Percentiles rank a stretch among this genome's conserved stretches.
Conservation (phyloP, 164 flowering plant species). For the Aristolochia contorta region DNA sequence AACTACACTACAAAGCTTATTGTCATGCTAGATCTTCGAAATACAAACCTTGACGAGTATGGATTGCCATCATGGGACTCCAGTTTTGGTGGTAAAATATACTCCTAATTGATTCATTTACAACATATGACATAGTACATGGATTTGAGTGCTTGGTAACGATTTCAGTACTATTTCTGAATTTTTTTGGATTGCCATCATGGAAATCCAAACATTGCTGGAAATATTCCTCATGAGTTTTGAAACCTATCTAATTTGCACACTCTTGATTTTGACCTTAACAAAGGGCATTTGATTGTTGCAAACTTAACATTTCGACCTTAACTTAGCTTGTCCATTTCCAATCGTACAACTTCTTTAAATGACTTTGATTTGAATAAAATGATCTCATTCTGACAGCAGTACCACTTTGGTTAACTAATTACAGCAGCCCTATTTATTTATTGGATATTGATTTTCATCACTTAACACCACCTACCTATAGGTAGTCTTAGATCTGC, state of each 20-base stretch:
- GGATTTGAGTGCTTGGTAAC: background rate
- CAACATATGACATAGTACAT: background rate
- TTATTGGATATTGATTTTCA: background rate
- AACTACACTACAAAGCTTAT: no score
- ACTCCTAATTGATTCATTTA: background rate
- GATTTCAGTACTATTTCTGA: background rate
- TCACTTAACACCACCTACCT: background rate
- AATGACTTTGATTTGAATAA: background rate
- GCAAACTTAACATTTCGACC: background rate
- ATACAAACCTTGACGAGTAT: no score
- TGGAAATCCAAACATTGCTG: background rate
- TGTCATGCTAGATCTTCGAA: no score
- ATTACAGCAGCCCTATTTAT: no score
- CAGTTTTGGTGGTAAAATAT: background rate
- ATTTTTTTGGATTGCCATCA: constrained; percentile 5
- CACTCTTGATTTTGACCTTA: background rate
- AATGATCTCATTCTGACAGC: background rate
- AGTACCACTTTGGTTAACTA: background rate
- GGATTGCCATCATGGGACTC: no score
- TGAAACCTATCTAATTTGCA: no score
- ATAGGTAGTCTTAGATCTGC: no score
- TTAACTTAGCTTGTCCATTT: background rate
- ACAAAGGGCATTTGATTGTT: background rate
- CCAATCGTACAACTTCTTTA: constrained; percentile 6
- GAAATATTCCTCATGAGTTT: constrained; percentile 2